Evolutionary conservation across 2,329 filamentous ascomycete genomes (phyloP).

Genomic region (Zymoseptoria crescenta): DNA sequence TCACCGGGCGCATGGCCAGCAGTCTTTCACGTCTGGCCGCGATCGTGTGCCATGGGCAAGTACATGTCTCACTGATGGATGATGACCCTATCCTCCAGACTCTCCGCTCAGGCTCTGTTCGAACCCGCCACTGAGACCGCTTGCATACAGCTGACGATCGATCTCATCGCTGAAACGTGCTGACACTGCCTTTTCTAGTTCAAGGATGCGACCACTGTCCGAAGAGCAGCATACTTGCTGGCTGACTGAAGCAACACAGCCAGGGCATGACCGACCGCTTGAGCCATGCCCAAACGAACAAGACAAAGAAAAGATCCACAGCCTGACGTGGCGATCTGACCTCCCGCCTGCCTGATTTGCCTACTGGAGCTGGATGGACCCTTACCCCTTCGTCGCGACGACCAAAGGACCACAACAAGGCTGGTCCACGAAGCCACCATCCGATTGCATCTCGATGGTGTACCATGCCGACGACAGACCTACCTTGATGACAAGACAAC

Average conservation of each 20-base stretch:
- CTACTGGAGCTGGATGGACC: no score
- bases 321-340: no score
- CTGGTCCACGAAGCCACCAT: background rate
- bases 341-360: no score
- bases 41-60: background rate
- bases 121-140: background rate
- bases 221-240: background rate
- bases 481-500: no score
- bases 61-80: background rate
- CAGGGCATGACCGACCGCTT: background rate
- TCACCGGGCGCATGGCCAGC: background rate
- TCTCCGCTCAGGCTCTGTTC: background rate
- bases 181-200: background rate
- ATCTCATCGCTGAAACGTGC: background rate
- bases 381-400: background rate
- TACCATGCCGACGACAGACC: no score
- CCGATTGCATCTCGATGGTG: background rate
- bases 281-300: background rate
- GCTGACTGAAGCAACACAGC: background rate
- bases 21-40: background rate
- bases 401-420: background rate
- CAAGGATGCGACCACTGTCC: background rate
- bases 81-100: background rate
- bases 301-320: no score
- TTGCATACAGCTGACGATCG: background rate